Evolutionary conservation across 1,284 basidiomycete species (phyloP), one percentile per base, ranked within the genome.

Genomic region (Ceratobasidium sp.): DNA sequence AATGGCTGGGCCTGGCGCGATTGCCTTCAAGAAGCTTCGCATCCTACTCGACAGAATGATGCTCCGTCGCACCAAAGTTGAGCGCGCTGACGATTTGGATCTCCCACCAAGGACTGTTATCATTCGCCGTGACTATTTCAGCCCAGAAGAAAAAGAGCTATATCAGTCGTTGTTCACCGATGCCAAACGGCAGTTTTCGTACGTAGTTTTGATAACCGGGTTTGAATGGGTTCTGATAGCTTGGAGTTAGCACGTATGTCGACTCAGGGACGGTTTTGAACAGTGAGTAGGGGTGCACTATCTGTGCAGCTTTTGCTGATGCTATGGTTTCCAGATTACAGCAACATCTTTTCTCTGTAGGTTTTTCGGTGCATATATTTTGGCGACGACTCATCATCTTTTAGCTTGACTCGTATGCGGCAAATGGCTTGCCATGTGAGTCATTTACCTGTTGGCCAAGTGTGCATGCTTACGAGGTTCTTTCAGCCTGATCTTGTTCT

Each of bases 71-170:
- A 93, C 92, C 41, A 93, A 93, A 84, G 84, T 99, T 49, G 94
- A 99, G 88, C 88, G 94, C 64, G 97, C 97, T 0, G 98, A 99
- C 80, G 98, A 99, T 81, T 89, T 99, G 63, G 98, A 96, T 5
- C 84, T 99, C n/a, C 98, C 98, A 2, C 98, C 98, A 2, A 88
- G 98, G 49, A 96, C 92, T 0, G 93, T 99, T 54, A 87, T 94
- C 69, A 91, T 99, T 76, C 89, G 95, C 49, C 87, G 91, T 66
- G 97, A 99, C 81, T 92, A 92, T 81, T 99, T 99, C 85, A 98
- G 94, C 77, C 93, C 95, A 0, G 95, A 98, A 81, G 96, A 98
- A 83, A 98, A 96, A 81, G 97, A 99, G 79, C 84, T 99, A 13
- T 99, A 99, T 83, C 86, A 91, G 68, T 95, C 93, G 2, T 84